A percentile compares a stretch with the other conserved stretches of the same genome.
Conservation (phyloP, 192 early-diverging fungal genomes). For the Coemansia sp. region DNA sequence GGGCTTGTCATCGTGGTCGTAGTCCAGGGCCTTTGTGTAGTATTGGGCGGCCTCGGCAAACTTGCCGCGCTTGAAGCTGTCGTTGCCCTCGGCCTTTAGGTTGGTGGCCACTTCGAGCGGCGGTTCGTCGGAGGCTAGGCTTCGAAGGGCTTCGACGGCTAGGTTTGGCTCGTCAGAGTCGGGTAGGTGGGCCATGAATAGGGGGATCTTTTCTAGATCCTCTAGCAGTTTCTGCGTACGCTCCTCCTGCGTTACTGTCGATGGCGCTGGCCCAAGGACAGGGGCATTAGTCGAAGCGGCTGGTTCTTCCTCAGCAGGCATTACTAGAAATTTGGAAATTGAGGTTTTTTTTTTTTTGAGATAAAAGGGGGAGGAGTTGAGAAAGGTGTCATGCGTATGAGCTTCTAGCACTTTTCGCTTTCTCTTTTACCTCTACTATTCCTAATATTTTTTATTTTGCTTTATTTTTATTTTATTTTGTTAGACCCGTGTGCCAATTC, state of each 20-base stretch:
- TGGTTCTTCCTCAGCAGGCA: not conserved
- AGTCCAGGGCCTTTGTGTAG: slow-evolving; percentile 86
- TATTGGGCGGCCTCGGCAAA: slow-evolving; percentile 77
- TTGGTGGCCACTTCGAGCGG: slow-evolving; percentile 89
- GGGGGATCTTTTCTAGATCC: slow-evolving; percentile 74
- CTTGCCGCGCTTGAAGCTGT: slow-evolving; percentile 73
- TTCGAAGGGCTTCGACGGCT: slow-evolving; percentile 77
- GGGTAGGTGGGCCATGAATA: slow-evolving; percentile 88
- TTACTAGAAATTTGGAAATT: not conserved
- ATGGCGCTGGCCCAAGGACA: slow-evolving; percentile 20
- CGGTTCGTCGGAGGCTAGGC: slow-evolving; percentile 86
- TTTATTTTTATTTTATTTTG: not conserved
- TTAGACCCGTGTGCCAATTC: not conserved
- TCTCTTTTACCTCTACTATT: not conserved
- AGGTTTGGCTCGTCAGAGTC: slow-evolving; percentile 64
- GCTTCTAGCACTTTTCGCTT: not conserved
- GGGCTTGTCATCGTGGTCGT: slow-evolving; percentile 65
- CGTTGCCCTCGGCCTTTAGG: slow-evolving; percentile 97
- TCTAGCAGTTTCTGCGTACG: slow-evolving; percentile 51
- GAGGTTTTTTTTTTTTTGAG: no score
- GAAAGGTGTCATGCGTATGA: not conserved
- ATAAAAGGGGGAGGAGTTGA: not conserved
- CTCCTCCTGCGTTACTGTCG: slow-evolving; percentile 15
- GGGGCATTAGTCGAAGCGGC: not conserved
- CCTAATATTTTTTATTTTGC: not conserved